Conservation (phyloP, 257 asterid species). For the Solanum neorickii region DNA sequence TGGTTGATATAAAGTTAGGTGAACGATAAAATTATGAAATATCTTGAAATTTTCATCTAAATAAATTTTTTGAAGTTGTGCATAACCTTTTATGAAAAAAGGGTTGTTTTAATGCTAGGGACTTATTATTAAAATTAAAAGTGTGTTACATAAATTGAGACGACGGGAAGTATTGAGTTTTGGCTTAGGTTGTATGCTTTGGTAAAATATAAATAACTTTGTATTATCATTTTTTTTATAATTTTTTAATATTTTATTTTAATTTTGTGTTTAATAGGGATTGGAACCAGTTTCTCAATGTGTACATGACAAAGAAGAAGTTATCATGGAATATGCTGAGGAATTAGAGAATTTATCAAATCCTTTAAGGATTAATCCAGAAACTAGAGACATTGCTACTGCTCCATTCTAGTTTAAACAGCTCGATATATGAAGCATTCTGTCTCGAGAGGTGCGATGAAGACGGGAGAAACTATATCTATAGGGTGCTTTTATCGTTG, state of each 20-base stretch:
- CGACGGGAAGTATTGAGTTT: too few species aligned
- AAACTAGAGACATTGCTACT: conserved; percentile 19
- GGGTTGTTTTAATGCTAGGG: too few species aligned
- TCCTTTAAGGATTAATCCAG: not conserved
- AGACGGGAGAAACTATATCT: not conserved
- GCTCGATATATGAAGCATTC: rapidly evolving
- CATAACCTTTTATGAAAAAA: too few species aligned
- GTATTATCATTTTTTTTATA: not conserved
- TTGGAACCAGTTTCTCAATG: conserved; percentile 25
- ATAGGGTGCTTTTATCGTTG: not conserved
- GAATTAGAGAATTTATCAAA: not conserved
- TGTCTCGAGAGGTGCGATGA: not conserved
- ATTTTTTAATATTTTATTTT: not conserved
- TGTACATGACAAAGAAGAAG: not conserved
- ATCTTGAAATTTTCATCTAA: too few species aligned
- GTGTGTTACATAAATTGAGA: too few species aligned
- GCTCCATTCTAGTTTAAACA: conserved; percentile 24
- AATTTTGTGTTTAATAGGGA: conserved; percentile 12
- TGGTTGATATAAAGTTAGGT: not conserved
- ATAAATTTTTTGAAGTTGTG: too few species aligned
- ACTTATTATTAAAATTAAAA: too few species aligned
- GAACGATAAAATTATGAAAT: not conserved
- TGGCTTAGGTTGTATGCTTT: too few species aligned
- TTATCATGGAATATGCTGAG: not conserved
- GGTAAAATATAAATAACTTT: not conserved